Conservation (phyloP, 2,329 filamentous ascomycete species). For the Aureobasidium sp. region DNA sequence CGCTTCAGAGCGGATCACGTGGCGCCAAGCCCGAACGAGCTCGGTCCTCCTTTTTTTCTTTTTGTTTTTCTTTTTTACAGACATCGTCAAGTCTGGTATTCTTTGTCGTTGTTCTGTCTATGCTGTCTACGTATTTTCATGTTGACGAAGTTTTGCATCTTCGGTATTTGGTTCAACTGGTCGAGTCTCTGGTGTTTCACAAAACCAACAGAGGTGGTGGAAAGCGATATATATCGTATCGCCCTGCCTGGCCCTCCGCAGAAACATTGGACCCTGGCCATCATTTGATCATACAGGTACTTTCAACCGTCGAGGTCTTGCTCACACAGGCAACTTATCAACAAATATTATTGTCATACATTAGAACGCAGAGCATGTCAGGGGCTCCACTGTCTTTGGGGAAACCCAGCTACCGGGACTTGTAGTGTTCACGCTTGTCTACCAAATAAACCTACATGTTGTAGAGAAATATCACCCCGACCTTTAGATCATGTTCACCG, state of each 20-base stretch:
- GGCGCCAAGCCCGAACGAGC: background rate
- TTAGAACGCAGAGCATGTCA: no score
- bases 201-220: background rate
- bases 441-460: background rate
- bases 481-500: background rate
- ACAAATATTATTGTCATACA: background rate
- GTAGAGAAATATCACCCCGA: background rate
- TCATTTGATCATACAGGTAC: background rate
- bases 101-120: background rate
- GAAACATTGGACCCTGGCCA: background rate
- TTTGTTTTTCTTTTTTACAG: no score
- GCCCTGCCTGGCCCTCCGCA: background rate
- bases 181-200: background rate
- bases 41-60: slow-evolving; percentile 2
- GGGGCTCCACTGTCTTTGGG: no score
- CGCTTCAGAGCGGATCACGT: background rate
- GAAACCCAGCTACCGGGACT: background rate
- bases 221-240: background rate
- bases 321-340: background rate
- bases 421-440: background rate
- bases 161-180: no score
- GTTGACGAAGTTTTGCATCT: no score
- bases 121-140: background rate
- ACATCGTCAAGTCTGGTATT: no score
- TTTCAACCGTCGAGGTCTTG: background rate